phyloP scores from a whole-genome alignment of 208 protist species.

The Leptomonas seymouri region DNA sequence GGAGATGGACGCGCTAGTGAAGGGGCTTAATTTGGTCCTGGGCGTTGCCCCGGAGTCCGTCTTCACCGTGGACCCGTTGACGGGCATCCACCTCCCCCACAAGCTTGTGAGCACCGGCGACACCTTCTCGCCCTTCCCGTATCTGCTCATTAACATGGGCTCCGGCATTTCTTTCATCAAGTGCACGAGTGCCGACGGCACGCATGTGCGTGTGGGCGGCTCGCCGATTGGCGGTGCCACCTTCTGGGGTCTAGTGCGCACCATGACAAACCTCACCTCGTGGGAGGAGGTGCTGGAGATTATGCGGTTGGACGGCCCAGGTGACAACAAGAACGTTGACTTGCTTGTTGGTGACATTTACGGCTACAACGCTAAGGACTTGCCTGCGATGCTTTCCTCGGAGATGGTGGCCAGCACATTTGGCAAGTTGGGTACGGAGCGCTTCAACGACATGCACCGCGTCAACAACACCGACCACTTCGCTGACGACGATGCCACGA shows the following conservation, averaged over 20 bases:
- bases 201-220: slow-evolving; percentile 94
- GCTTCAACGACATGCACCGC: slow-evolving; percentile 48
- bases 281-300: slow-evolving; percentile 97
- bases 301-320: slow-evolving; percentile 90
- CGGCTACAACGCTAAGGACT: slow-evolving; percentile 93
- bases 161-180: slow-evolving; percentile 97
- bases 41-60: slow-evolving; percentile 69
- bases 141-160: slow-evolving; percentile 97
- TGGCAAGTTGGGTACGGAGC: slow-evolving; percentile 86
- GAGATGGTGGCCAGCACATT: slow-evolving; percentile 91
- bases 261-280: slow-evolving; percentile 92
- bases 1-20: slow-evolving; percentile 91
- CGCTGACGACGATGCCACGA: slow-evolving; percentile 42
- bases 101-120: slow-evolving; percentile 49
- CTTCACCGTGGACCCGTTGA: slow-evolving; percentile 79
- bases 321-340: slow-evolving; percentile 96
- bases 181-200: slow-evolving; percentile 77
- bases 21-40: slow-evolving; percentile 87
- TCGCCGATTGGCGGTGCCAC: slow-evolving; percentile 96
- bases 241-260: slow-evolving; percentile 95
- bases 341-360: slow-evolving; percentile 98
- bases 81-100: slow-evolving; percentile 69
- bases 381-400: slow-evolving; percentile 85
- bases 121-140: slow-evolving; percentile 88
- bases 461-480: slow-evolving; percentile 31